phyloP scores from a whole-genome alignment of 257 asterid species.

The Primulina huaijiensis region DNA sequence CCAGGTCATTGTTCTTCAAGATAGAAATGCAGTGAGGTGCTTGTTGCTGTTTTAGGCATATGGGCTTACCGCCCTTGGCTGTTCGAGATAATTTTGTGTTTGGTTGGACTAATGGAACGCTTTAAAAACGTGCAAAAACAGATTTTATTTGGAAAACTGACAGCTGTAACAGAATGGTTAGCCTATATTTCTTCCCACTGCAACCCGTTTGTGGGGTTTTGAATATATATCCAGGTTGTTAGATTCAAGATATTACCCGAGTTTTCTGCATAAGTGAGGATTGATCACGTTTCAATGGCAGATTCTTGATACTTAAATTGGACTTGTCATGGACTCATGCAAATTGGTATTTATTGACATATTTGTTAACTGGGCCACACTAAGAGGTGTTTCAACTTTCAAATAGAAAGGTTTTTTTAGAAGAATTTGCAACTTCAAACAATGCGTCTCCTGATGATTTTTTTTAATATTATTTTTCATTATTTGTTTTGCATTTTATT shows the following conservation, averaged over 20 bases:
- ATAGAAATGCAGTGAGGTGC: background rate
- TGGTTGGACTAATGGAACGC: background rate
- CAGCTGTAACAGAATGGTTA: background rate
- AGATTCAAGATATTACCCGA: background rate
- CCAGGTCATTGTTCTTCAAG: background rate
- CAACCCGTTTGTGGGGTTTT: background rate
- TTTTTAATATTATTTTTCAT: no score
- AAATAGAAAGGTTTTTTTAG: background rate
- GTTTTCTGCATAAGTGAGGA: background rate
- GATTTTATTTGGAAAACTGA: background rate
- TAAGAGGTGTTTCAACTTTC: background rate
- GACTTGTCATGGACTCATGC: no score
- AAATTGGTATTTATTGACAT: background rate
- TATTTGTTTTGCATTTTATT: no score
- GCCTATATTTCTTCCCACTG: background rate
- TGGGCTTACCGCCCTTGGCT: background rate
- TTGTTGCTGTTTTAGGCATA: background rate
- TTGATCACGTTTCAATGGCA: background rate
- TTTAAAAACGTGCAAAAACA: no score
- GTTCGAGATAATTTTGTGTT: background rate
- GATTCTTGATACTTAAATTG: background rate
- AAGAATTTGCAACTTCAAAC: background rate
- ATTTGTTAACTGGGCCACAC: background rate
- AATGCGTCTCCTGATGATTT: background rate
- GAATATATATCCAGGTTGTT: background rate